Evolutionary conservation across 495 filamentous ascomycete species (phyloP).

Genomic region (Neurospora discreta): DNA sequence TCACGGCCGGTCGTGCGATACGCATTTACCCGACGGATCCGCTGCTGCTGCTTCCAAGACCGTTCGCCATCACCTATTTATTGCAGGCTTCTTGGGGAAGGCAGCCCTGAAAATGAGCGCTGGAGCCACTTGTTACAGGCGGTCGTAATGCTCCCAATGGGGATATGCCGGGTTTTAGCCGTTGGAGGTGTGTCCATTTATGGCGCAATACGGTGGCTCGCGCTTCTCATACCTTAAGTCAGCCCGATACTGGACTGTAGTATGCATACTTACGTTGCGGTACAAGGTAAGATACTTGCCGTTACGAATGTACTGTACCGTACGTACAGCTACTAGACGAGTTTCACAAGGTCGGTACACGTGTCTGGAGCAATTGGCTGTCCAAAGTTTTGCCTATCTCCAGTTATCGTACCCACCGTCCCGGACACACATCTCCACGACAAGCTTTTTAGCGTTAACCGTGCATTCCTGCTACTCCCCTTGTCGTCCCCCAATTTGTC

Average conservation of each 20-base stretch:
- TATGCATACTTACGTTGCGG: too few relatives aligned
- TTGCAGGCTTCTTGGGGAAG: neutral
- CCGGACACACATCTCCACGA: neutral
- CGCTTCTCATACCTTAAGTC: neutral
- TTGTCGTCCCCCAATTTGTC: neutral
- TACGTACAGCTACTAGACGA: neutral
- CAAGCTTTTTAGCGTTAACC: neutral
- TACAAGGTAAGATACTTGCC: too few relatives aligned
- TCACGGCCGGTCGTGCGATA: neutral
- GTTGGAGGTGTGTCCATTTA: neutral
- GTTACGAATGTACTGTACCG: neutral
- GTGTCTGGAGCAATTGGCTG: neutral
- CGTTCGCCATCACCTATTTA: neutral
- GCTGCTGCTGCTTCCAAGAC: neutral
- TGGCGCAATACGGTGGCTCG: neutral
- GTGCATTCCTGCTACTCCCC: neutral
- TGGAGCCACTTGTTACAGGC: neutral
- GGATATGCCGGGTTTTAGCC: neutral
- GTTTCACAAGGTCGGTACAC: neutral
- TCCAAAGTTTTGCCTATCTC: neutral
- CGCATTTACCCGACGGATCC: neutral
- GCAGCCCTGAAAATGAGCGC: neutral
- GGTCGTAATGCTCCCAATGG: neutral
- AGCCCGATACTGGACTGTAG: too few relatives aligned
- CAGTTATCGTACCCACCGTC: neutral